Percentiles rank a stretch among this genome's conserved stretches.
Conservation (phyloP, 2,329 filamentous ascomycete genomes). For the Ophiostoma sp. region DNA sequence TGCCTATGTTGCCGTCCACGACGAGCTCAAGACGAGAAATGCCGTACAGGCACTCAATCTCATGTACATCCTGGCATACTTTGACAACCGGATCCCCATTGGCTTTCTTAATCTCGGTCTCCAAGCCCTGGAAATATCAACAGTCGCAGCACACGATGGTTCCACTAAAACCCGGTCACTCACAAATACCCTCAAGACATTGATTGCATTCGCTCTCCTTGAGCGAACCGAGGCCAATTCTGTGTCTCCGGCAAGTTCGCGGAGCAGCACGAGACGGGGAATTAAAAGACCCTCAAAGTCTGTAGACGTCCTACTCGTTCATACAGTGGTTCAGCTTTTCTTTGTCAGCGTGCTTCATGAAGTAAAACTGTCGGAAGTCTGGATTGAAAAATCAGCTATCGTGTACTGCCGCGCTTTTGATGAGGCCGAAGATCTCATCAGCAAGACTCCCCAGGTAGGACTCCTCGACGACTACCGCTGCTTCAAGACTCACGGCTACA, state of each 20-base stretch:
- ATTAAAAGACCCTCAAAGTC: conserved; percentile 30
- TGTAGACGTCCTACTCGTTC: conserved; percentile 47
- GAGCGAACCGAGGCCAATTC: conserved; percentile 46
- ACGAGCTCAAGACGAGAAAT: conserved; percentile 44
- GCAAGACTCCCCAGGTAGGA: conserved; percentile 39
- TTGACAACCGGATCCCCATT: conserved; percentile 59
- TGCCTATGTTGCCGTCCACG: conserved; percentile 44
- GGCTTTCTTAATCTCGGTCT: conserved; percentile 56
- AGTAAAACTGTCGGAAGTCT: conserved; percentile 40
- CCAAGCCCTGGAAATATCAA: conserved; percentile 41
- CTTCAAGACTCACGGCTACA: conserved; percentile 47
- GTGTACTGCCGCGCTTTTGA: conserved; percentile 48
- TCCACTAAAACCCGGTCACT: conserved; percentile 35
- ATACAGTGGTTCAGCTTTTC: conserved; percentile 49
- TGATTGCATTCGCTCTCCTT: conserved; percentile 49
- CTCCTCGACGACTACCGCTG: conserved; percentile 49
- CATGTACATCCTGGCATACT: conserved; percentile 59
- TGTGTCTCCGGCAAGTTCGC: conserved; percentile 39
- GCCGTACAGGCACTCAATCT: conserved; percentile 55
- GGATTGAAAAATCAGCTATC: conserved; percentile 44
- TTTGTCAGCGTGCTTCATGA: conserved; percentile 44
- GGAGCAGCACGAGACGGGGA: conserved; percentile 27
- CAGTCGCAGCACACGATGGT: conserved; percentile 42
- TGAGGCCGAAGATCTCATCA: conserved; percentile 40
- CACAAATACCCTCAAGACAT: conserved; percentile 45